phyloP scores from a whole-genome alignment of 2,329 filamentous ascomycete genomes.

The Arthrobotrys musiformis region DNA sequence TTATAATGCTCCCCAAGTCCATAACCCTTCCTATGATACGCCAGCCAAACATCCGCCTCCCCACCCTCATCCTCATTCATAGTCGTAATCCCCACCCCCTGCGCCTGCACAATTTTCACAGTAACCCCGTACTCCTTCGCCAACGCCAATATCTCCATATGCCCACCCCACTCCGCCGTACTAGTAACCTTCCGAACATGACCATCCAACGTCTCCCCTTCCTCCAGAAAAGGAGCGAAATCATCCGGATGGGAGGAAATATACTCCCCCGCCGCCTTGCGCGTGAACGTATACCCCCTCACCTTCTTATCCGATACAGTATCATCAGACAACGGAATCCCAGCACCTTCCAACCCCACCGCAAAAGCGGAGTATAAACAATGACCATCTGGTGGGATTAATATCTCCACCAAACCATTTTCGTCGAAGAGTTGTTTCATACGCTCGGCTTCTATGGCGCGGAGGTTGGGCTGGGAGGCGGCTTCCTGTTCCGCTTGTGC shows the following conservation, averaged over 20 bases:
- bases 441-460: slow-evolving; percentile 74
- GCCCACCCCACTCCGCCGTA: slow-evolving; percentile 95
- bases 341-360: slow-evolving; percentile 73
- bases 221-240: slow-evolving; percentile 87
- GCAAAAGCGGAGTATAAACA: slow-evolving; percentile 93
- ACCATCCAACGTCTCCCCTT: slow-evolving; percentile 70
- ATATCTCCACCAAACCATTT: slow-evolving; percentile 75
- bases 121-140: slow-evolving; percentile 81
- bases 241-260: slow-evolving; percentile 79
- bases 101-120: slow-evolving; percentile 87
- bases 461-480: slow-evolving; percentile 76
- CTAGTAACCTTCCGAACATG: slow-evolving; percentile 82
- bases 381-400: slow-evolving; percentile 90
- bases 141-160: slow-evolving; percentile 87
- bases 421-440: slow-evolving; percentile 76
- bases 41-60: slow-evolving; percentile 77
- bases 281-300: slow-evolving; percentile 73
- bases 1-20: slow-evolving; percentile 98
- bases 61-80: slow-evolving; percentile 64
- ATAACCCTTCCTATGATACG: slow-evolving; percentile 94
- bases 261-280: slow-evolving; percentile 78
- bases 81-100: slow-evolving; percentile 79
- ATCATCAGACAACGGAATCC: slow-evolving; percentile 18
- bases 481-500: slow-evolving; percentile 80
- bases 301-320: slow-evolving; percentile 53